Percentiles rank a stretch among this genome's conserved stretches.
phyloP scores from a whole-genome alignment of 2,329 filamentous ascomycete genomes.

The Hymenoscyphus salicellus region DNA sequence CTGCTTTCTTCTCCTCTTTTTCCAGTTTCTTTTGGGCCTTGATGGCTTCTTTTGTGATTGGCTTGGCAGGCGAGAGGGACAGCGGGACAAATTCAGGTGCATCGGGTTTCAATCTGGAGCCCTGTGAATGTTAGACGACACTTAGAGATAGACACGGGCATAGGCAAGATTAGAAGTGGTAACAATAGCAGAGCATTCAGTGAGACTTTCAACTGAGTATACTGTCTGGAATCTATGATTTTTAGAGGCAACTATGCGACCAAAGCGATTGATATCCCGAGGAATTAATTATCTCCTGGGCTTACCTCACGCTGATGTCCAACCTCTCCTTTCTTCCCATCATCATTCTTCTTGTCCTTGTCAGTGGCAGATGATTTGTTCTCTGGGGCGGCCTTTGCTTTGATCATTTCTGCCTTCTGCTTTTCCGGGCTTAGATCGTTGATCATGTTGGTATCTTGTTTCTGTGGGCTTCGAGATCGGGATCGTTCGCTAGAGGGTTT shows the following conservation, averaged over 20 bases:
- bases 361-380: slow-evolving; percentile 13
- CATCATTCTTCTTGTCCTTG: slow-evolving; percentile 11
- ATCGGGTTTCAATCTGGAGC: slow-evolving; percentile 39
- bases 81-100: slow-evolving; percentile 42
- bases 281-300: slow-evolving; percentile 15
- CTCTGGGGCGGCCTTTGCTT: slow-evolving; percentile 18
- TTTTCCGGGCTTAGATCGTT: slow-evolving; percentile 31
- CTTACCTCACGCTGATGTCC: slow-evolving; percentile 31
- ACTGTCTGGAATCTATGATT: not conserved
- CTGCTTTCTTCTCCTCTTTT: slow-evolving; percentile 24
- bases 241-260: not conserved
- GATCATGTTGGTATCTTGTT: slow-evolving; percentile 29
- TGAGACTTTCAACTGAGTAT: not conserved
- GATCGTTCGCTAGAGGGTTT: slow-evolving; percentile 26
- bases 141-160: not conserved
- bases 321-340: slow-evolving; percentile 12
- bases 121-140: slow-evolving; percentile 18
- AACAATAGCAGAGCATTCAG: not conserved
- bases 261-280: not conserved
- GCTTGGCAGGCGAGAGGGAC: slow-evolving; percentile 11
- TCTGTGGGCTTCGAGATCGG: slow-evolving; percentile 29
- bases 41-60: slow-evolving; percentile 18
- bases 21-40: slow-evolving; percentile 26
- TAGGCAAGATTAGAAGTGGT: not conserved
- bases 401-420: slow-evolving; percentile 22